Evolutionary conservation across 2,329 filamentous ascomycete species (phyloP), one percentile per base, ranked within the genome.

Genomic region (Aspergillus sclerotialis): DNA sequence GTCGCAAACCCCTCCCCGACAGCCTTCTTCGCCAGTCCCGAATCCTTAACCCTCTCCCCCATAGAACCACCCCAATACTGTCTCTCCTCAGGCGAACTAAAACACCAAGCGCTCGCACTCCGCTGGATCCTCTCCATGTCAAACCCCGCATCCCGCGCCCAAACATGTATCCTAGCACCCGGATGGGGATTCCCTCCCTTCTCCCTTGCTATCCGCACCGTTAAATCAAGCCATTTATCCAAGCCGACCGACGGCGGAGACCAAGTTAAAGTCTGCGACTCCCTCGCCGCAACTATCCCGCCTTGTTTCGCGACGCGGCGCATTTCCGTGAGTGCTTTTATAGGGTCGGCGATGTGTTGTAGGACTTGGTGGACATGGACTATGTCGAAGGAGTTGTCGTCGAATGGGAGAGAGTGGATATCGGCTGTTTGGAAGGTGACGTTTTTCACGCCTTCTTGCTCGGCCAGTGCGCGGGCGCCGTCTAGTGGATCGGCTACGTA

Each of bases 301-400:
- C 69, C 67, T 1, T 58, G 43, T 42, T 73, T 76, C 10, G 61
- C 56, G 3, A 80, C 70, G 0, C 71, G 64, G 5, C 65, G 60
- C 70, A 80, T 74, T 43, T 76, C 71, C n/a, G 57, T 56, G 33
- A 79, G 53, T 0, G 72, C 70, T 2, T 56, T 50, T 0, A 73
- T 53, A 0, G 75, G 74, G 33, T 73, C 61, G 8, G 60, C 48
- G 4, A 80, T 56, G 48, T 80, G 76, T 38, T 72, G 67, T 5
- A 80, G 58, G 1, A 80, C 69, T 45, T 79, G 75, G 44, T 78
- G 73, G 7, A 68, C 70, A 45, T 76, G 71, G 3, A 80, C 75
- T 4, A 80, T 48, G 41, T 81, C 77, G 40, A 80, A 81, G 2
- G 57, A 54, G 16, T 59, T 56, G 28, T 77, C 68, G 2, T 37